Base-by-base conservation (phyloP, 2,329 filamentous ascomycete species). In the Camillea tinctor region DNA sequence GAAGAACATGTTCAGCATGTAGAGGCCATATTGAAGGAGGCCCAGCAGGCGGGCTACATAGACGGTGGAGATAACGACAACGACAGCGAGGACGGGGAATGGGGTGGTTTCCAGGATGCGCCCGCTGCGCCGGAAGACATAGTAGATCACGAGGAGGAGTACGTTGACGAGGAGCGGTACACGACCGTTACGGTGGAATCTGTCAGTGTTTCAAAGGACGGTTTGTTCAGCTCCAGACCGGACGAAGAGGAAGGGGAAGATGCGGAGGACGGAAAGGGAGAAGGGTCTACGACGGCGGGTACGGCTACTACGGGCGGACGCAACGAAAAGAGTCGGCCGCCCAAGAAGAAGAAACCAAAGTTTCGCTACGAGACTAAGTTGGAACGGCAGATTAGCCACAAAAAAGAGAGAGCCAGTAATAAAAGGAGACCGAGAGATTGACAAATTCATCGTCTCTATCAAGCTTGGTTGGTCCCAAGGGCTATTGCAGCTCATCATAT, bases 151-250 rank as follows among this genome's bases (percentile, higher is more conserved):
- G 91, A 97, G 73, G 93, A 94, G 67, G 93, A 98, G 75, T 99
- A 97, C 77, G 86, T 97, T 66, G 95, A 99, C 74, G 95, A 98
- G 74, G 94, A 97, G 75, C 91, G 90, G 72, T 97, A 92, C 74
- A 98, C 95, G 0, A 97, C 92, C 0, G 95, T 99, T 23, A 97
- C 92, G 0, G 88, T 99, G 1, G 94, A 97, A 74, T 89, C 91
- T 11, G 92, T 99, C 67, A 89, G 89, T 64, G 84, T 96, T 17
- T 88, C 90, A 13, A 86, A 86, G 66, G 87, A 93, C 58, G 91
- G 91, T 0, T 77, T 96, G 53, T 81, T 85, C 60, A 72, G 69
- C 57, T 69, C 68, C 40, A 88, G 84, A 68, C 80, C 81, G 2
- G 75, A 75, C 3, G 73, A 79, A 50, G 67, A 77, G 59, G 74